phyloP scores from a whole-genome alignment of 2,329 filamentous ascomycete species.

The Stachybotrys elegans region DNA sequence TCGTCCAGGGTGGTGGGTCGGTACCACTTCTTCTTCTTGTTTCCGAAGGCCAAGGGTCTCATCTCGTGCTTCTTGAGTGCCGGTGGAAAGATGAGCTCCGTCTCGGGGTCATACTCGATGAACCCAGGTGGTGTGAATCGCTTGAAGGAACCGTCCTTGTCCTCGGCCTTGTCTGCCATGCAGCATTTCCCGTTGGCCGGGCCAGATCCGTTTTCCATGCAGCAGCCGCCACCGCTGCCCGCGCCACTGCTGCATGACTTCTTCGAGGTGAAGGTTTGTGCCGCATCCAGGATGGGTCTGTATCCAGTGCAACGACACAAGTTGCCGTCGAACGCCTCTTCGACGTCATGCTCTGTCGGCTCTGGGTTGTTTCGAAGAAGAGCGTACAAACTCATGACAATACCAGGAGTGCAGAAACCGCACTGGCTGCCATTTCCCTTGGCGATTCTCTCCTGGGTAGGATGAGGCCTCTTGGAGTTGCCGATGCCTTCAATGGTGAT shows the following conservation, averaged over 20 bases:
- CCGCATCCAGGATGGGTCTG: slow-evolving; percentile 86
- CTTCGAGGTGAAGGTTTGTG: slow-evolving; percentile 74
- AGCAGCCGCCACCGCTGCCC: slow-evolving; percentile 58
- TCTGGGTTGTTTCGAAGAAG: slow-evolving; percentile 77
- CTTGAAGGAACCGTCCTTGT: slow-evolving; percentile 52
- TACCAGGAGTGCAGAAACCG: slow-evolving; percentile 93
- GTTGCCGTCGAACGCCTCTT: slow-evolving; percentile 97
- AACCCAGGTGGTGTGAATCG: slow-evolving; percentile 82
- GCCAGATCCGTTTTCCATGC: slow-evolving; percentile 59
- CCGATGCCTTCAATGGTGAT: slow-evolving; percentile 97
- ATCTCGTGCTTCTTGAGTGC: slow-evolving; percentile 77
- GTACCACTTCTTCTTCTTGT: slow-evolving; percentile 92
- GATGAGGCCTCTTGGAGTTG: slow-evolving; percentile 79
- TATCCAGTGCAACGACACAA: slow-evolving; percentile 95
- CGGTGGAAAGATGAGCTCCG: slow-evolving; percentile 92
- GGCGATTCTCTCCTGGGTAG: slow-evolving; percentile 85
- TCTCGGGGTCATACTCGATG: slow-evolving; percentile 90
- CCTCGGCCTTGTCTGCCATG: slow-evolving; percentile 58
- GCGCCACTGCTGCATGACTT: no score
- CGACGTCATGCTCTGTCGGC: slow-evolving; percentile 76
- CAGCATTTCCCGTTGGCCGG: slow-evolving; percentile 54
- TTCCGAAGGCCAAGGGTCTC: slow-evolving; percentile 80
- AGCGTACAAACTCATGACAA: slow-evolving; percentile 96
- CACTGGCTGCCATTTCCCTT: slow-evolving; percentile 89
- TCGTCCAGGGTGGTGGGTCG: slow-evolving; percentile 82